A percentile compares a stretch with the other conserved stretches of the same genome.
These are phyloP conservation scores for Chaetomidium leptoderma DNA, from an alignment of 495 filamentous ascomycete species.

Conservation along the genomic window DNA sequence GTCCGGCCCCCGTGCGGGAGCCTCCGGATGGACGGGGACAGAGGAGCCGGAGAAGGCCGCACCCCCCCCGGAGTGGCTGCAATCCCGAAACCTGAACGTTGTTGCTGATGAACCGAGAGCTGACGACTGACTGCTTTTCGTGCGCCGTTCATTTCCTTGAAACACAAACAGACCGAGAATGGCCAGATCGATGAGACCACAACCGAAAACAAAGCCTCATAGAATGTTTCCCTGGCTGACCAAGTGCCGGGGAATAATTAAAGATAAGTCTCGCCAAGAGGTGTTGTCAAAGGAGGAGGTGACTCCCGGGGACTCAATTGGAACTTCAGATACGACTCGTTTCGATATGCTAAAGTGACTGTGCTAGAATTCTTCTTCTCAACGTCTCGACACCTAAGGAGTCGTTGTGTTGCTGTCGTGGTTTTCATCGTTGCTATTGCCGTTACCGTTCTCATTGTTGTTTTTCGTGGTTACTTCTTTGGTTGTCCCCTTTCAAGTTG, in stretches of 20 bases:
- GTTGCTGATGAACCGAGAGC: neutral
- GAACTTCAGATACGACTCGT: conserved; percentile 16
- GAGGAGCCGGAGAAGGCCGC: neutral
- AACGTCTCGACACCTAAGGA: too few species aligned
- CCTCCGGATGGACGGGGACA: neutral
- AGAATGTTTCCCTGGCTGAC: neutral
- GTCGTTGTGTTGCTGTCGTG: too few species aligned
- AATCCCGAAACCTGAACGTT: neutral
- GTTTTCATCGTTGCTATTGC: too few species aligned
- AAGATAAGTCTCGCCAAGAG: too few species aligned
- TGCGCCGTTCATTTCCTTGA: conserved; percentile 19
- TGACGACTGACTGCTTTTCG: neutral
- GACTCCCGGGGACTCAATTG: conserved; percentile 20
- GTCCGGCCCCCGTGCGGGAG: conserved; percentile 1
- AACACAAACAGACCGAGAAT: conserved; percentile 18
- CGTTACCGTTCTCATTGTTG: too few species aligned
- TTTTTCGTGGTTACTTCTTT: too few species aligned
- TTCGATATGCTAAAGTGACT: too few species aligned
- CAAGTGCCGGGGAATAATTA: neutral
- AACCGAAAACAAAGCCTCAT: conserved; percentile 3
- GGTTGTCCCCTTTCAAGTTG: too few species aligned
- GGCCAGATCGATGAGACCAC: conserved; percentile 14
- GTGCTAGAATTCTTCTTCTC: too few species aligned
- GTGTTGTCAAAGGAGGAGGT: neutral
- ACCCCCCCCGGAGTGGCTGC: neutral